A percentile compares a stretch with the other conserved stretches of the same genome.
Conservation (phyloP, 768 basidiomycete genomes). For the Pseudohyphozyma bogoriensis region DNA sequence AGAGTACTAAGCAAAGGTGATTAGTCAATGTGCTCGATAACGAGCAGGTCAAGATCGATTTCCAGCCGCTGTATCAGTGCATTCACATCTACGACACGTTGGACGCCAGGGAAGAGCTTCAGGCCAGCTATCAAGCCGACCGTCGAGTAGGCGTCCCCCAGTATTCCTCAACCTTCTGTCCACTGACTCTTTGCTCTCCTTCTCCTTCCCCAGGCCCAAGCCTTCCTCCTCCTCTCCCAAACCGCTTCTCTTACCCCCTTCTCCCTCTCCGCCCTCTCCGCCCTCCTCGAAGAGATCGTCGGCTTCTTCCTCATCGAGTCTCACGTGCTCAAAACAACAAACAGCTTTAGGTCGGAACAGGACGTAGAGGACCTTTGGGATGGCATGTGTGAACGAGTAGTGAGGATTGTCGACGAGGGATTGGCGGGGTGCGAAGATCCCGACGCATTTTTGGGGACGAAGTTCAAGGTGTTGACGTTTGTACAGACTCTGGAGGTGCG, state of each 20-base stretch:
- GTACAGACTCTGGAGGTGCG: slow-evolving; percentile 84
- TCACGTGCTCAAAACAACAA: slow-evolving; percentile 78
- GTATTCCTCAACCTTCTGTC: background rate
- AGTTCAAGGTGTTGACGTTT: slow-evolving; percentile 72
- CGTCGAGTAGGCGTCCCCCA: slow-evolving; percentile 53
- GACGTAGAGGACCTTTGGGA: slow-evolving; percentile 97
- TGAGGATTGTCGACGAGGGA: slow-evolving; percentile 60
- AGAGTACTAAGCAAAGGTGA: slow-evolving; percentile 3
- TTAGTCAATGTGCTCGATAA: slow-evolving; percentile 89
- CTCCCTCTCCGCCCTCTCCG: slow-evolving; percentile 47
- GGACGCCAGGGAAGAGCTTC: slow-evolving; percentile 80
- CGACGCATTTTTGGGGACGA: slow-evolving; percentile 68
- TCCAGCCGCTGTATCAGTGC: slow-evolving; percentile 88
- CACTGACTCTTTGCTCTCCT: background rate
- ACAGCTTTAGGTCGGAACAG: slow-evolving; percentile 69
- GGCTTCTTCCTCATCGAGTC: slow-evolving; percentile 97
- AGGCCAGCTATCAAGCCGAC: slow-evolving; percentile 90
- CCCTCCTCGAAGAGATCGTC: slow-evolving; percentile 83
- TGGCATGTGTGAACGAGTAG: slow-evolving; percentile 61
- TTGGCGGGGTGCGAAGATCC: slow-evolving; percentile 65
- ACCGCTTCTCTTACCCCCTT: slow-evolving; percentile 37
- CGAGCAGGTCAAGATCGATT: slow-evolving; percentile 77
- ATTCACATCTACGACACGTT: slow-evolving; percentile 92
- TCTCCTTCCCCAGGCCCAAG: slow-evolving; percentile 64
- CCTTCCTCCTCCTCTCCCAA: slow-evolving; percentile 72